Base-by-base conservation (phyloP, 2,329 filamentous ascomycete species). In the Phyllosticta citribraziliensis region DNA sequence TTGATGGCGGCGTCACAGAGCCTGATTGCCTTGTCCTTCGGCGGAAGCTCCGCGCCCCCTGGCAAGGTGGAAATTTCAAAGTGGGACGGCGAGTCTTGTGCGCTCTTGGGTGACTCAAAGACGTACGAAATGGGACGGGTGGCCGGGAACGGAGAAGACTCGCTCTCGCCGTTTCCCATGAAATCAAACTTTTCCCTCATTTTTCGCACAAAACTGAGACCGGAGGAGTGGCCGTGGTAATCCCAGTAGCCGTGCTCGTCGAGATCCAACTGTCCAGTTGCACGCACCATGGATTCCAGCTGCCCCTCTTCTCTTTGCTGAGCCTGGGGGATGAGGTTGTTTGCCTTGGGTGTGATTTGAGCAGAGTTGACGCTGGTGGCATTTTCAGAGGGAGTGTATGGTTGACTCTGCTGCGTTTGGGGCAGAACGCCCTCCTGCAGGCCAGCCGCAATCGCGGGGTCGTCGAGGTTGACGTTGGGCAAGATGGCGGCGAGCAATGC, bases 181-280 rank as follows among this genome's bases (percentile, higher is more conserved):
- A 87, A 85, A 53, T 89, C 88, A 66, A 97, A 89, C 69, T 96
- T 88, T 69, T 95, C 89, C 68, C 91, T 88, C 82, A 99, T 87
- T 60, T 89, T 86, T 65, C 85, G 84, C 67, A 97, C 82, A 72
- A 97, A 99, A 64, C 93, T 90, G 52, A 92, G 83, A 2, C 93
- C 92, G 0, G 94, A 97, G 0, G 93, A 97, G 65, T 89, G 88
- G 55, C 94, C 94, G 70, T 96, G 91, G 69, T 96, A 99, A 73
- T 97, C 92, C 86, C 91, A 96, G 67, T 94, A 86, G 52, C 93
- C 93, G 67, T 87, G 85, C 67, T 97, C 93, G 68, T 96, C 91
- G 35, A 97, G 81, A 69, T 97, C 93, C 19, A 99, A 81, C 70
- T 92, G 89, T 40, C 93, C 94, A 2, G 93, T 91, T 52, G 89